Percentiles rank a stretch among this genome's conserved stretches.
Evolutionary conservation across 108 stramenopile genomes (phyloP).

Genomic region (Mediolabrus comicus): DNA sequence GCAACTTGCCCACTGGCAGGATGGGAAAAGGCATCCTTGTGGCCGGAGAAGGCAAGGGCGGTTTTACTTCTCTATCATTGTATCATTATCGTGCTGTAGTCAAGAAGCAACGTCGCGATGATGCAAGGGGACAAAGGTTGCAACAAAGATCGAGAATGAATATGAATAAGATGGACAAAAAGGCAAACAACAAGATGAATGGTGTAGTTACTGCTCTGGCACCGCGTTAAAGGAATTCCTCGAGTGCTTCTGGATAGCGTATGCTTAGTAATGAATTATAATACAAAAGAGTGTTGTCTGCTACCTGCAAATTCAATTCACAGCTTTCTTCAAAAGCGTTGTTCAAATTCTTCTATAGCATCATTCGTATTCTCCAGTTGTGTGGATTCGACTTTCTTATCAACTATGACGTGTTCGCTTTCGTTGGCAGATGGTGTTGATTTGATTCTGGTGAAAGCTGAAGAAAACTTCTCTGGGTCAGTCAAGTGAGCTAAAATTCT

Average conservation of each 20-base stretch:
- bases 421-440: neutral
- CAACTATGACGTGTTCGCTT: neutral
- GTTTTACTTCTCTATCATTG: constrained; percentile 77
- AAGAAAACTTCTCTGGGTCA: constrained; percentile 15
- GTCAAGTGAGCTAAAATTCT: constrained; percentile 23
- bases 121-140: constrained; percentile 57
- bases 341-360: neutral
- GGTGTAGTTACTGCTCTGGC: constrained; percentile 78
- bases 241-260: neutral
- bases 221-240: constrained; percentile 48
- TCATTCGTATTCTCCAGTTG: neutral
- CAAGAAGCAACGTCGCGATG: constrained; percentile 76
- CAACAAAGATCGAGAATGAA: constrained; percentile 53
- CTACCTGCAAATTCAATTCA: too few species aligned
- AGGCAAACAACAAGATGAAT: constrained; percentile 80
- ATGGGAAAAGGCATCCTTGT: constrained; percentile 71
- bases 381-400: neutral
- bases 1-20: constrained; percentile 32
- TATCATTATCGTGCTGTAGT: constrained; percentile 83
- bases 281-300: too few species aligned
- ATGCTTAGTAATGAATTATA: neutral
- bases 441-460: constrained; percentile 2
- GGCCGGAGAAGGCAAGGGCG: constrained; percentile 26
- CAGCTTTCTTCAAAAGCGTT: neutral
- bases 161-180: constrained; percentile 88